Conservation (phyloP, 495 filamentous ascomycete species). For the Penicillium malachiteum region DNA sequence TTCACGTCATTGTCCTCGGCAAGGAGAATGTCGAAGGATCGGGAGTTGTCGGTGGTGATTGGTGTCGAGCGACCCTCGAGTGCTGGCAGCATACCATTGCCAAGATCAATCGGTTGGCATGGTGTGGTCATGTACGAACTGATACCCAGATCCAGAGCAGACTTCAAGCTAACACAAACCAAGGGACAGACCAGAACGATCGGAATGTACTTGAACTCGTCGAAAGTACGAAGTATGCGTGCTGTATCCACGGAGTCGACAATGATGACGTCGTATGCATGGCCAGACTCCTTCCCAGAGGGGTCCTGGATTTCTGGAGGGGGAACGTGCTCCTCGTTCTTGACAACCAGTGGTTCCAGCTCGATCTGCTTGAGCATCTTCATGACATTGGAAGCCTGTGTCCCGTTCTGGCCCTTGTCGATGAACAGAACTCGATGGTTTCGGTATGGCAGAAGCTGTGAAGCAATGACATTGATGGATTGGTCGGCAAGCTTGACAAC, state of each 20-base stretch:
- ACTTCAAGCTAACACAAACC: slow-evolving; percentile 90
- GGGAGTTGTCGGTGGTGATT: slow-evolving; percentile 87
- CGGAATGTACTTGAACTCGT: slow-evolving; percentile 97
- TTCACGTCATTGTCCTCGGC: slow-evolving; percentile 99
- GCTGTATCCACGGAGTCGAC: slow-evolving; percentile 94
- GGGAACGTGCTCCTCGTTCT: slow-evolving; percentile 60
- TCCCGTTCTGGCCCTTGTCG: slow-evolving; percentile 82
- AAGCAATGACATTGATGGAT: slow-evolving; percentile 75
- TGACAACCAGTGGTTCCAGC: slow-evolving; percentile 78
- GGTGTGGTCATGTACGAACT: slow-evolving; percentile 99
- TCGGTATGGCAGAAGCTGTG: slow-evolving; percentile 84
- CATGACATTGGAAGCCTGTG: slow-evolving; percentile 70
- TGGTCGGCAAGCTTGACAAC: slow-evolving; percentile 82
- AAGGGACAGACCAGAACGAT: slow-evolving; percentile 90
- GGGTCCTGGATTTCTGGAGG: slow-evolving; percentile 58
- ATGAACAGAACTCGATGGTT: slow-evolving; percentile 90
- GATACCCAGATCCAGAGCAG: slow-evolving; percentile 92
- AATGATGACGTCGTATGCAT: slow-evolving; percentile 92
- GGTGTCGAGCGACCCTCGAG: slow-evolving; percentile 92
- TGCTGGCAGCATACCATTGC: slow-evolving; percentile 97
- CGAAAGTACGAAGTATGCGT: slow-evolving; percentile 75
- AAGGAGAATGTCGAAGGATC: slow-evolving; percentile 92
- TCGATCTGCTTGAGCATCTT: slow-evolving; percentile 77
- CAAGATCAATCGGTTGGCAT: slow-evolving; percentile 90
- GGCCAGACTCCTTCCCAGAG: slow-evolving; percentile 56